Conservation (phyloP, 768 basidiomycete species). For the Termitomyces sp. region DNA sequence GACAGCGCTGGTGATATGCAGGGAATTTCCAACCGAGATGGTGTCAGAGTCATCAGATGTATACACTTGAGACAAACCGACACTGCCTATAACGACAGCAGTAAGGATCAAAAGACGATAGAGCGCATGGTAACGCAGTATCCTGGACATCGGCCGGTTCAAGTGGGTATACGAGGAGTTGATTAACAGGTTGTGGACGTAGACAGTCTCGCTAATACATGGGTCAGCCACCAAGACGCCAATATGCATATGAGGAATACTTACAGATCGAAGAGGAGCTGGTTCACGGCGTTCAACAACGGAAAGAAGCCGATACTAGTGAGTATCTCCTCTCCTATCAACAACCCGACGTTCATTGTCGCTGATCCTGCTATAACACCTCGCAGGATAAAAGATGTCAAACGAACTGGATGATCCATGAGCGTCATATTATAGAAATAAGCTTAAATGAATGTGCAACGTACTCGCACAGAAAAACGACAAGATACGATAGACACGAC, state of each 20-base stretch:
- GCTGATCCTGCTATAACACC: constrained; percentile 3
- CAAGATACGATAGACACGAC: not conserved
- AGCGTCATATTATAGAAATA: not conserved
- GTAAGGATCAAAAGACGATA: constrained; percentile 1
- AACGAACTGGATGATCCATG: not conserved
- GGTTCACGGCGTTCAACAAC: constrained; percentile 1
- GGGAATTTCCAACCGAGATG: not conserved
- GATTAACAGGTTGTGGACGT: not conserved
- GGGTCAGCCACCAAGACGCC: not conserved
- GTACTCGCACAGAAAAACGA: constrained; percentile 2
- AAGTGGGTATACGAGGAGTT: no score
- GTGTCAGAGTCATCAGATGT: not conserved
- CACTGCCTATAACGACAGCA: constrained; percentile 6
- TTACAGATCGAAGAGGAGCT: not conserved
- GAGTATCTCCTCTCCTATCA: constrained; percentile 6
- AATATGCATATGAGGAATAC: not conserved
- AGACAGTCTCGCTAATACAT: not conserved
- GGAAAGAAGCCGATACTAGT: not conserved
- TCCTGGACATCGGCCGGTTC: not conserved
- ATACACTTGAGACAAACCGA: constrained; percentile 1
- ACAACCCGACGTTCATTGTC: not conserved
- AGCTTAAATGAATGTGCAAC: not conserved
- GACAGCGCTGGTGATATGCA: constrained; percentile 1
- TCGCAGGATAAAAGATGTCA: constrained; percentile 1
- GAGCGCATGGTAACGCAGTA: not conserved